Conservation (phyloP, 148 eudicot species). For the Limonium bicolor region DNA sequence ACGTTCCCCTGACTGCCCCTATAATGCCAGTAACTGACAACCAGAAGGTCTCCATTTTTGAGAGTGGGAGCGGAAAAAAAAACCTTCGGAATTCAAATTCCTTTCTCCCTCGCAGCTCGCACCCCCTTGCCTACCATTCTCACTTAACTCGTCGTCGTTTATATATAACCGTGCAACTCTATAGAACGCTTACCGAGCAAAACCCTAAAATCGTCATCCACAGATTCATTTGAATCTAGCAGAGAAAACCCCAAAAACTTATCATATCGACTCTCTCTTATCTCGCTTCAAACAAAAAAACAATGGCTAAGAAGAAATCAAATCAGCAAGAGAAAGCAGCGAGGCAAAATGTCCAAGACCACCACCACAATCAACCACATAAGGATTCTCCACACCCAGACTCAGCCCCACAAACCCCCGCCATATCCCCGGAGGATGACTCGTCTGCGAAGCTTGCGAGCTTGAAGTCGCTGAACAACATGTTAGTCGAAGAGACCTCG, state of each 20-base stretch:
- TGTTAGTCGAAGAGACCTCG: constrained; percentile 34
- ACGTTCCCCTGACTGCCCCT: too few relatives aligned
- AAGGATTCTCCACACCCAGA: constrained; percentile 3
- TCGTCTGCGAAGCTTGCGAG: constrained; percentile 28
- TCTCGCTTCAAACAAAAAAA: background rate
- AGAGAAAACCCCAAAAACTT: background rate
- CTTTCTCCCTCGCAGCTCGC: too few relatives aligned
- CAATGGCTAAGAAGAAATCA: constrained; percentile 67
- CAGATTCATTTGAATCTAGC: too few relatives aligned
- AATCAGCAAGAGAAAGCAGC: constrained; percentile 15
- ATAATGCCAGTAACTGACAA: too few relatives aligned
- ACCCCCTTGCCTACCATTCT: too few relatives aligned
- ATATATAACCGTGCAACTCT: too few relatives aligned
- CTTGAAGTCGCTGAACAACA: constrained; percentile 37
- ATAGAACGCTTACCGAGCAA: too few relatives aligned
- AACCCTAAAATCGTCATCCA: too few relatives aligned
- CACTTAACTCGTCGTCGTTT: too few relatives aligned
- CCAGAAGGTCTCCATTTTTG: too few relatives aligned
- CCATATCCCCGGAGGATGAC: constrained; percentile 16
- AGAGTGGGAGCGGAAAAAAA: too few relatives aligned
- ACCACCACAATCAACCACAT: constrained; percentile 2
- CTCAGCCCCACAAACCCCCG: background rate
- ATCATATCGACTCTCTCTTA: background rate
- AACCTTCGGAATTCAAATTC: too few relatives aligned
- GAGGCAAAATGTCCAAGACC: constrained; percentile 10